phyloP scores from a whole-genome alignment of 352 stramenopile species.

The Phytophthora citrophthora region DNA sequence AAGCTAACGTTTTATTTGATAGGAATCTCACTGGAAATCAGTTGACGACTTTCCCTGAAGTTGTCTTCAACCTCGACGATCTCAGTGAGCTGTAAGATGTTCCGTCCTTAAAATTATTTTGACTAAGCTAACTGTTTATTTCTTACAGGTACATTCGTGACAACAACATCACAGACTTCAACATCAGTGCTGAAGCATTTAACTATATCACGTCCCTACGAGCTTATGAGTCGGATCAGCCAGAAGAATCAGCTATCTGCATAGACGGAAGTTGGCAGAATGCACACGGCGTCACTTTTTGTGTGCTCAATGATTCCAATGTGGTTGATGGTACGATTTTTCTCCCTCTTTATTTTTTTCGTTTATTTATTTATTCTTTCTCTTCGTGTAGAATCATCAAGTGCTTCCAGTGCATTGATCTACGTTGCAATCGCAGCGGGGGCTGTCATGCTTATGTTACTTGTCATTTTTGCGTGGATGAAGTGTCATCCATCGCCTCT shows the following conservation, averaged over 20 bases:
- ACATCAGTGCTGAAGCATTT: slow-evolving; percentile 24
- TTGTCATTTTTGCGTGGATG: slow-evolving; percentile 33
- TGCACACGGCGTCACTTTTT: slow-evolving; percentile 36
- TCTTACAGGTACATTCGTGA: slow-evolving; percentile 37
- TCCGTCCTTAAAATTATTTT: too few relatives aligned
- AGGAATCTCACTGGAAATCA: slow-evolving; percentile 46
- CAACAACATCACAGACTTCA: slow-evolving; percentile 48
- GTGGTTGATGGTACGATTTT: slow-evolving; percentile 13
- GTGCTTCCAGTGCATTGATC: slow-evolving; percentile 17
- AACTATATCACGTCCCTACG: slow-evolving; percentile 18
- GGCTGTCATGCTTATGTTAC: slow-evolving; percentile 16
- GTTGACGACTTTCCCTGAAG: slow-evolving; percentile 32
- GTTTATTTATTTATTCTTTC: not conserved
- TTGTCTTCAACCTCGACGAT: slow-evolving; percentile 40
- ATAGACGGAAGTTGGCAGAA: slow-evolving; percentile 29
- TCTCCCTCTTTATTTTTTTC: not conserved
- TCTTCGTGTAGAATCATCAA: slow-evolving; percentile 16
- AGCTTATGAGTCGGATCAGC: slow-evolving; percentile 36
- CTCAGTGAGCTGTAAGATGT: slow-evolving; percentile 31
- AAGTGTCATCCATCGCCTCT: slow-evolving; percentile 11
- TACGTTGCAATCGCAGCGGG: slow-evolving; percentile 27
- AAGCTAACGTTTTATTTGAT: not conserved
- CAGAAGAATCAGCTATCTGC: slow-evolving; percentile 24
- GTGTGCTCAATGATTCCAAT: slow-evolving; percentile 27
- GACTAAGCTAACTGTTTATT: too few relatives aligned